Evolutionary conservation across 2,329 filamentous ascomycete species (phyloP).

Genomic region (Verticillium klebahnii): DNA sequence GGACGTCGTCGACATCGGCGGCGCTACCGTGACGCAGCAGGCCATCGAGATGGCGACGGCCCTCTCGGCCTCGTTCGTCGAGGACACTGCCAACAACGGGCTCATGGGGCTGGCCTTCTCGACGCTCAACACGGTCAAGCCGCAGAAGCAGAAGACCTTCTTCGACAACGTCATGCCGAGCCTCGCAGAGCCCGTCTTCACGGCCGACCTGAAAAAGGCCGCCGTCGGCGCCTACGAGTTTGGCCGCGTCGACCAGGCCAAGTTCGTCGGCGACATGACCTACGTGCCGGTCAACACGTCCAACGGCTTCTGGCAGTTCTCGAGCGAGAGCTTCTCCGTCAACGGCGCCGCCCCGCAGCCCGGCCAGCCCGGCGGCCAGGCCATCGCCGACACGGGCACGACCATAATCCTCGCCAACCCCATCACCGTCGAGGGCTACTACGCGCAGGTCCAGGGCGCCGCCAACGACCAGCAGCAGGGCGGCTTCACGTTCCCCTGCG

Average conservation of each 20-base stretch:
- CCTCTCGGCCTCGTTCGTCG: slow-evolving; percentile 53
- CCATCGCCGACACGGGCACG: slow-evolving; percentile 56
- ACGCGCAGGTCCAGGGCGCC: slow-evolving; percentile 39
- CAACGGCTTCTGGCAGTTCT: slow-evolving; percentile 66
- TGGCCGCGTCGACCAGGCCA: slow-evolving; percentile 59
- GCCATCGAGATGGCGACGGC: slow-evolving; percentile 62
- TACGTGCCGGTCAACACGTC: slow-evolving; percentile 58
- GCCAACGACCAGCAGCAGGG: slow-evolving; percentile 31
- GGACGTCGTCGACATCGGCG: slow-evolving; percentile 65
- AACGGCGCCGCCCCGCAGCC: slow-evolving; percentile 33
- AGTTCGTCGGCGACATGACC: slow-evolving; percentile 58
- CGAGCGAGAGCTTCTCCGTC: slow-evolving; percentile 52
- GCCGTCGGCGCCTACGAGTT: slow-evolving; percentile 67
- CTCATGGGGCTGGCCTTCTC: slow-evolving; percentile 66
- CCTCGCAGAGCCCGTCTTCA: slow-evolving; percentile 64
- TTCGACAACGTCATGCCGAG: slow-evolving; percentile 63
- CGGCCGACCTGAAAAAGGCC: slow-evolving; percentile 60
- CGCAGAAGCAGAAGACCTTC: slow-evolving; percentile 63
- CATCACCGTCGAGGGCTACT: slow-evolving; percentile 44
- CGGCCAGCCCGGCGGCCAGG: slow-evolving; percentile 33
- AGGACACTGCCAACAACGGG: slow-evolving; percentile 60
- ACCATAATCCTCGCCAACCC: slow-evolving; percentile 58
- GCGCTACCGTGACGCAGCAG: slow-evolving; percentile 55
- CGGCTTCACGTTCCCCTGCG: slow-evolving; percentile 43
- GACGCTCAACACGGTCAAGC: slow-evolving; percentile 59